Evolutionary conservation across 257 asterid genomes (phyloP).

Genomic region (Capsicum chinense): DNA sequence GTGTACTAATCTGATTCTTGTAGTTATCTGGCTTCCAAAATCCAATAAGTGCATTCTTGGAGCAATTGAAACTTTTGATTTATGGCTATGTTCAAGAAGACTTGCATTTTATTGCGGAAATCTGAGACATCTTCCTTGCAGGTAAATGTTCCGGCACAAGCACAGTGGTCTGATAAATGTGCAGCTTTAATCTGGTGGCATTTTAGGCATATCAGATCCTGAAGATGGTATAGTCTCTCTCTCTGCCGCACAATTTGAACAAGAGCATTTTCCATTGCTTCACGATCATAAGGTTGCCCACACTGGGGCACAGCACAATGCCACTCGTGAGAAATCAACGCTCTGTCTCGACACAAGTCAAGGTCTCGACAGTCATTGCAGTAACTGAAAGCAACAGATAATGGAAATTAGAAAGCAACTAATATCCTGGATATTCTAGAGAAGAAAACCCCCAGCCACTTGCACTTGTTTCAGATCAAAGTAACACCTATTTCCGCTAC

Average conservation of each 20-base stretch:
- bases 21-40: conserved; percentile 47
- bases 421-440: conserved; percentile 17
- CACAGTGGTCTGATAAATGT: conserved; percentile 78
- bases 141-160: conserved; percentile 81
- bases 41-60: conserved; percentile 80
- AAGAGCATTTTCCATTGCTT: conserved; percentile 80
- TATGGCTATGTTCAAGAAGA: conserved; percentile 61
- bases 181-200: conserved; percentile 90
- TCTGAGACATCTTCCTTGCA: conserved; percentile 75
- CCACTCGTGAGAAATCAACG: conserved; percentile 75
- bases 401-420: conserved; percentile 26
- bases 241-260: conserved; percentile 84
- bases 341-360: conserved; percentile 71
- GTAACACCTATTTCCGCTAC: conserved; percentile 19
- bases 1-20: neutral
- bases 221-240: conserved; percentile 86
- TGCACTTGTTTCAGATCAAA: neutral
- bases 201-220: conserved; percentile 88
- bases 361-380: conserved; percentile 95
- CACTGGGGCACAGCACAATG: conserved; percentile 76
- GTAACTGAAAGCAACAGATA: conserved; percentile 56
- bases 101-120: conserved; percentile 68
- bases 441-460: conserved; percentile 2
- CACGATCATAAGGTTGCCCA: conserved; percentile 87
- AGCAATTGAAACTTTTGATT: conserved; percentile 81